Evolutionary conservation across 805 yeast genomes (phyloP), one percentile per base, ranked within the genome.

Genomic region (Ogataea angusta): DNA sequence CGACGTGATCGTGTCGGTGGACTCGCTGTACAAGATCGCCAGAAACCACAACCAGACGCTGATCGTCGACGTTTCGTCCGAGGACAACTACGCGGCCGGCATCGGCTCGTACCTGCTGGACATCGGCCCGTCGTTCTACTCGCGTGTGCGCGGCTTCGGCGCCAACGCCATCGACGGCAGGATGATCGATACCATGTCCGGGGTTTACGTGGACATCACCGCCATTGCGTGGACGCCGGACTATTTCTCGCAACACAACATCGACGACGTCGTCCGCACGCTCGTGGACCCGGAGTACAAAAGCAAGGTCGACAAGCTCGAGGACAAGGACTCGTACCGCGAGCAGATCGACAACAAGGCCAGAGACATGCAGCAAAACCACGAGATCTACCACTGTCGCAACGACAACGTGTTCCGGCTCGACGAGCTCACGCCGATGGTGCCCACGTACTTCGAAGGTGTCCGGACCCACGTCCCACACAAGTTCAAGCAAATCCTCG

Each of bases 191-290:
- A 61, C 79, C 7, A 75, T 73, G 43, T 72, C 82, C 3, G 89
- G 88, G 0, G 57, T 78, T 30, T 82, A 78, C 53, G 75, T 82
- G 40, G 89, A 82, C 54, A 75, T 82, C 27, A 82, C 89, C 0
- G 86, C 76, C 0, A 60, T 80, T 39, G 70, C 81, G 6, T 59
- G 47, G 47, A 52, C 56, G 5, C 49, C 70, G 13, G 65, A 75
- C 15, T 61, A 54, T 37, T 49, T 47, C 34, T 17, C 48, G 17
- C 46, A 46, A 30, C 33, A 34, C 31, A 7, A 24, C 26, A 36
- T 49, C 38, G 51, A 56, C 27, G 53, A 47, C 19, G 41, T 30
- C 17, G 23, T 48, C 29, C 45, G 30, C 38, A 36, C 38, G n/a
- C 42, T 54, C 28, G 43, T 53, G 22, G 60, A 57, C 29, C 49